Evolutionary conservation across 345 rosid species (phyloP).

Genomic region (Dovyalis caffra): DNA sequence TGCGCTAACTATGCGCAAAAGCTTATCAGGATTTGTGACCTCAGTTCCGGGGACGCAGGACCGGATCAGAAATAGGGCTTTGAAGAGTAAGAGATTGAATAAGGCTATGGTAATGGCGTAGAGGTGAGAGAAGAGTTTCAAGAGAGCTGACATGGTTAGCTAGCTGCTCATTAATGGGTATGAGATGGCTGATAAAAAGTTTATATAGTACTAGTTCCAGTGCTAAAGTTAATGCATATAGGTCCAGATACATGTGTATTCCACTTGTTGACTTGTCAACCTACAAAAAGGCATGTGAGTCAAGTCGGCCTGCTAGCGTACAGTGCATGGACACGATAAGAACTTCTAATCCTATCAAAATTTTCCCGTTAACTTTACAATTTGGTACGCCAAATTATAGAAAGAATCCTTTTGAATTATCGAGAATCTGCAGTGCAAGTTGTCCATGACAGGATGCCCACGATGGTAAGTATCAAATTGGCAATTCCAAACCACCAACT

Average conservation of each 20-base stretch:
- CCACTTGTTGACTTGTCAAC: not conserved
- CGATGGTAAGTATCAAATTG: not conserved
- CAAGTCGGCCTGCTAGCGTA: not conserved
- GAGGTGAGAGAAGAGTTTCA: slow-evolving; percentile 27
- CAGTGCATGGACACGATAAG: no score
- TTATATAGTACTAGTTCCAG: not conserved
- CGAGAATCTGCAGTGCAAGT: not conserved
- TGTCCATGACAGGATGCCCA: not conserved
- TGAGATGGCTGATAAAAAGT: not conserved
- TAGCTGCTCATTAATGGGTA: not conserved
- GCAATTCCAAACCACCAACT: not conserved
- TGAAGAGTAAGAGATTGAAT: slow-evolving; percentile 34
- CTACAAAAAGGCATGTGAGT: not conserved
- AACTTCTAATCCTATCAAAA: not conserved
- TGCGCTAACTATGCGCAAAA: slow-evolving; percentile 12
- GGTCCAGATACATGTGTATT: not conserved
- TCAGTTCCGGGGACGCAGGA: slow-evolving; percentile 18
- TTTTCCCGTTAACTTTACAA: not conserved
- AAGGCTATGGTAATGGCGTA: slow-evolving; percentile 30
- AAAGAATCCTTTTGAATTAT: not conserved
- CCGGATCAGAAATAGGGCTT: slow-evolving; percentile 23
- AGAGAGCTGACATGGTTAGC: slow-evolving; percentile 34
- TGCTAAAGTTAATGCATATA: not conserved
- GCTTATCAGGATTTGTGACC: not conserved
- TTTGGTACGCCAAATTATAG: not conserved